phyloP scores from a whole-genome alignment of 257 asterid species.

The Primulina eburnea region DNA sequence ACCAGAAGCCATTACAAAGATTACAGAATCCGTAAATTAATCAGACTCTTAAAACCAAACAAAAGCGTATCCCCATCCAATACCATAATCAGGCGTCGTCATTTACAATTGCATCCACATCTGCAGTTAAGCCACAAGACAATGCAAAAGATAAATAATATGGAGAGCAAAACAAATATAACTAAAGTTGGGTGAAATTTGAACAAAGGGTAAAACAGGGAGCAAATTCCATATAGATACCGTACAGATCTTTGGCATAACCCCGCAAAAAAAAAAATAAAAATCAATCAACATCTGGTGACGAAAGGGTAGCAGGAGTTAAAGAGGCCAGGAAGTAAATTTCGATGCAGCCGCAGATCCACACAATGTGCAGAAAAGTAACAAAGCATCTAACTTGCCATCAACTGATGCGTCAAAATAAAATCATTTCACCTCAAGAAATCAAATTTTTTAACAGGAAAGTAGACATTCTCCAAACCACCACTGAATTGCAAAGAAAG shows the following conservation, averaged over 20 bases:
- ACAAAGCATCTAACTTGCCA: constrained; percentile 8
- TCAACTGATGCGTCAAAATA: constrained; percentile 25
- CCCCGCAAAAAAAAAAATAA: constrained; percentile 7
- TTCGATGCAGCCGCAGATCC: constrained; percentile 14
- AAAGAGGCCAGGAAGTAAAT: background rate
- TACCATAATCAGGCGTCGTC: constrained; percentile 27
- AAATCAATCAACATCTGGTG: background rate
- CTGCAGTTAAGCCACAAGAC: constrained; percentile 28
- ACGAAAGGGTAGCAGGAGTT: constrained; percentile 10
- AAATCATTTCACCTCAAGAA: constrained; percentile 25
- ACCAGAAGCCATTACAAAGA: constrained; percentile 50
- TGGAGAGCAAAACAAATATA: constrained; percentile 17
- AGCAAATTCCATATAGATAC: constrained; percentile 10
- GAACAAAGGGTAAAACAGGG: constrained; percentile 4
- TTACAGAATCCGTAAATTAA: constrained; percentile 19
- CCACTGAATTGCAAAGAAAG: constrained; percentile 24
- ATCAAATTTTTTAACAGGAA: constrained; percentile 18
- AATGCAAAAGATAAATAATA: background rate
- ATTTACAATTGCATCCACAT: constrained; percentile 45
- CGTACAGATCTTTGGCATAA: constrained; percentile 23
- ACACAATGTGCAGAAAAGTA: constrained; percentile 21
- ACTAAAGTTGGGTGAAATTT: constrained; percentile 16
- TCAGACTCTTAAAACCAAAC: constrained; percentile 16
- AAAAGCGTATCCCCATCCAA: constrained; percentile 17
- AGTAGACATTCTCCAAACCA: constrained; percentile 25